A percentile compares a stretch with the other conserved stretches of the same genome.
phyloP scores from a whole-genome alignment of 192 early-diverging fungal genomes.

The Radiomyces spectabilis region DNA sequence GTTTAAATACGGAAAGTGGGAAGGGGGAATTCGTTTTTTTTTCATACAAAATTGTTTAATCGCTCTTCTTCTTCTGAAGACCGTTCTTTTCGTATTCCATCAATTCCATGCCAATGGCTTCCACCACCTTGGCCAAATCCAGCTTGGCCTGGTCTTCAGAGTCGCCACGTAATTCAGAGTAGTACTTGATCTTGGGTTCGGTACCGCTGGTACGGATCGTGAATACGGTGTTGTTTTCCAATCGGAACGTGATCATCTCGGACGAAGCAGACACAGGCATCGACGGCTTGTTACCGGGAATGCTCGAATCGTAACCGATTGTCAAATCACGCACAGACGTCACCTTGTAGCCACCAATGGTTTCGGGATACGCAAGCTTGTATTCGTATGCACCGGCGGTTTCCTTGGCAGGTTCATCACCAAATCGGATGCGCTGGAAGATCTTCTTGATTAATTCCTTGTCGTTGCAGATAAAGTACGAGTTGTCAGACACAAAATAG shows the following conservation, averaged over 20 bases:
- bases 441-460: constrained; percentile 59
- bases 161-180: constrained; percentile 54
- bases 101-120: constrained; percentile 40
- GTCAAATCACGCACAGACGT: constrained; percentile 81
- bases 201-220: constrained; percentile 74
- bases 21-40: too few relatives aligned
- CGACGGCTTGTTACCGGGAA: constrained; percentile 48
- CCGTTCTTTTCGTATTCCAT: constrained; percentile 46
- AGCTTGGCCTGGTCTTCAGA: constrained; percentile 41
- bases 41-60: constrained; percentile 5
- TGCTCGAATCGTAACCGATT: constrained; percentile 74
- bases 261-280: constrained; percentile 70
- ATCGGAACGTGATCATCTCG: constrained; percentile 89
- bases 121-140: constrained; percentile 42
- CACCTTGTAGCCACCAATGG: constrained; percentile 62
- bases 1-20: too few relatives aligned
- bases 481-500: constrained; percentile 78
- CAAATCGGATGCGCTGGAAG: constrained; percentile 79
- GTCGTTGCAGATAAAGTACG: constrained; percentile 83
- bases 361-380: constrained; percentile 62
- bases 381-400: constrained; percentile 13
- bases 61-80: constrained; percentile 27
- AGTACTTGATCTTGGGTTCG: constrained; percentile 91
- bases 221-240: constrained; percentile 58
- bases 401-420: constrained; percentile 25